Evolutionary conservation across 805 yeast species (phyloP), one percentile per base, ranked within the genome.

Genomic region (Sugiyamaella boreocaroliniensis): DNA sequence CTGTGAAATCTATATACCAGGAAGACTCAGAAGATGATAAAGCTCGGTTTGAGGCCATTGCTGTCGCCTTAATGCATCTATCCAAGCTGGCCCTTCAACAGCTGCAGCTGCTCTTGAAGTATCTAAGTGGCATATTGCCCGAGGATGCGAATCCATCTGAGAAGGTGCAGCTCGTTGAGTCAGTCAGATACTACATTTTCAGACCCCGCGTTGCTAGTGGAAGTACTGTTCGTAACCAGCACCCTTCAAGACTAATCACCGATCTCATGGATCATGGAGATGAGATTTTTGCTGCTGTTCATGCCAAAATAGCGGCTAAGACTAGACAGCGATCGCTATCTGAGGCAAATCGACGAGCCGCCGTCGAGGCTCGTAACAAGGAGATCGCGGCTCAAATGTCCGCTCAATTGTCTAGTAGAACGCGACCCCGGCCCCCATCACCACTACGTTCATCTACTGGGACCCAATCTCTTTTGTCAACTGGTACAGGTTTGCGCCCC

Each of bases 1-100:
- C 82, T 46, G 72, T 86, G 53, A 80, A 80, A 62, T 86, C 19
- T 47, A 52, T 29, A 41, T 43, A n/a, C 10, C 40, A 49, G 41
- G 26, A 19, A 14, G 40, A 45, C 18, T 15, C 29, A 4, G 22
- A 16, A 9, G 40, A 53, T 19, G 50, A 50, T 14, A 53, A 46
- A 20, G 40, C 29, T 7, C 43, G 34, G 11, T 43, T 50, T 1
- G 58, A 50, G 20, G 55, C 48, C 2, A 47, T 66, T 1, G 61
- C 59, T n/a, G 32, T 54, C 5, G 56, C 60, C 4, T 47, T 66
- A 8, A 37, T 53, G 9, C 66, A 61, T 43, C 45, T 64, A 1
- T 62, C 68, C 6, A 54, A 50, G 29, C 50, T 51, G 5, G 55
- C 58, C n/a, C 47, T 56, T 8, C 55, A 48, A 8, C 58, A 50